These are phyloP conservation scores for Saturnispora gosingensis DNA, from an alignment of 805 yeast species.

Conservation along the genomic window DNA sequence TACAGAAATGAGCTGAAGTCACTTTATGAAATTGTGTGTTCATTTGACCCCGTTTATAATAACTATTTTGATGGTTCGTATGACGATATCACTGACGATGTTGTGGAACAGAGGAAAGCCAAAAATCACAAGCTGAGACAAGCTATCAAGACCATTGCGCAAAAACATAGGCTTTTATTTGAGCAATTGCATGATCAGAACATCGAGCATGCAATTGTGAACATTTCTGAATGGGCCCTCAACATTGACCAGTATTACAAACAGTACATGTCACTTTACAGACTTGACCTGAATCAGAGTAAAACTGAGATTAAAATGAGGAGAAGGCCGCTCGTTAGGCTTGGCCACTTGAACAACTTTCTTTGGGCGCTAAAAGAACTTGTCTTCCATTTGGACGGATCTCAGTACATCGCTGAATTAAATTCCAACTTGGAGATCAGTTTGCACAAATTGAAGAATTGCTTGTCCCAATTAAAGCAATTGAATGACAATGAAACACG, in stretches of 20 bases:
- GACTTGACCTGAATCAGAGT: slow-evolving; percentile 17
- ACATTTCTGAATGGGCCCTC: slow-evolving; percentile 22
- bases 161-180: slow-evolving; percentile 15
- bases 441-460: slow-evolving; percentile 13
- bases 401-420: slow-evolving; percentile 15
- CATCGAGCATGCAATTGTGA: slow-evolving; percentile 8
- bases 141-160: slow-evolving; percentile 12
- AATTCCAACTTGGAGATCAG: slow-evolving; percentile 21
- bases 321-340: slow-evolving; percentile 25
- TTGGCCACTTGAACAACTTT: slow-evolving; percentile 21
- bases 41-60: slow-evolving; percentile 23
- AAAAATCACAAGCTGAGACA: slow-evolving; percentile 16
- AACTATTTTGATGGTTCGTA: slow-evolving; percentile 23
- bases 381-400: slow-evolving; percentile 14
- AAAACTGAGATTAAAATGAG: slow-evolving; percentile 22
- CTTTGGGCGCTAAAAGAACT: slow-evolving; percentile 17
- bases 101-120: slow-evolving; percentile 13
- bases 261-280: slow-evolving; percentile 18
- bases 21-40: slow-evolving; percentile 15
- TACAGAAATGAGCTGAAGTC: slow-evolving; percentile 18
- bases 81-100: slow-evolving; percentile 20
- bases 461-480: slow-evolving; percentile 15
- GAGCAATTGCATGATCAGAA: slow-evolving; percentile 11
- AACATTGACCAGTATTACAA: slow-evolving; percentile 15
- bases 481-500: slow-evolving; percentile 20